Conservation (phyloP, 495 filamentous ascomycete species). For the Bathelium albidoporum region DNA sequence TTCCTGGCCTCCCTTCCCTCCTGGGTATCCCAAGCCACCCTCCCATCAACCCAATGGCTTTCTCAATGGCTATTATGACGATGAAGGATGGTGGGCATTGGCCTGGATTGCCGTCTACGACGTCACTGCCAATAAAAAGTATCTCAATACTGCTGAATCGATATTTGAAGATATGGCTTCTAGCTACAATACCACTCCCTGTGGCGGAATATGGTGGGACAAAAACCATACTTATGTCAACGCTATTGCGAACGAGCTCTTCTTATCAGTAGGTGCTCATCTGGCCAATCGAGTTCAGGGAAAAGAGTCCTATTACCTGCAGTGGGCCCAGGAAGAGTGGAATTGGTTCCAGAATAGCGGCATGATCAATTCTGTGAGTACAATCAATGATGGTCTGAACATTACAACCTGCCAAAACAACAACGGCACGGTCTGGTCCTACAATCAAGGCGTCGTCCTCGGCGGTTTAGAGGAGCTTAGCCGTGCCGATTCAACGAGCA, state of each 20-base stretch:
- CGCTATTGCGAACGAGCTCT: slow-evolving; percentile 68
- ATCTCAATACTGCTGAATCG: slow-evolving; percentile 38
- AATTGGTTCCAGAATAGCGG: slow-evolving; percentile 55
- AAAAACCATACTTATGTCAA: slow-evolving; percentile 50
- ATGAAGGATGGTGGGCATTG: slow-evolving; percentile 27
- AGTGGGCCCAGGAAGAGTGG: slow-evolving; percentile 50
- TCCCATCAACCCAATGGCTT: neutral
- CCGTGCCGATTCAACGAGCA: slow-evolving; percentile 40
- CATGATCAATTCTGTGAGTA: slow-evolving; percentile 51
- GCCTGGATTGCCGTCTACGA: slow-evolving; percentile 23
- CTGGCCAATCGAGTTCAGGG: slow-evolving; percentile 51
- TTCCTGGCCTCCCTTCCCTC: neutral
- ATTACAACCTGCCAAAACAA: slow-evolving; percentile 52
- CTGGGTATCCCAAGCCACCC: neutral
- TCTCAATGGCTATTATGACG: slow-evolving; percentile 25
- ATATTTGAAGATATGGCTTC: slow-evolving; percentile 48
- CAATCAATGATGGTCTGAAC: slow-evolving; percentile 62
- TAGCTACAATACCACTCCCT: slow-evolving; percentile 33
- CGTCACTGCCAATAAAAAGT: slow-evolving; percentile 17
- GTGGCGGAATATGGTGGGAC: slow-evolving; percentile 57
- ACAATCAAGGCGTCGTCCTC: slow-evolving; percentile 71
- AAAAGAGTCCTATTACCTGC: slow-evolving; percentile 42
- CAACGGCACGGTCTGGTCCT: slow-evolving; percentile 54
- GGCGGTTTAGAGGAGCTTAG: slow-evolving; percentile 60
- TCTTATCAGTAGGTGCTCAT: slow-evolving; percentile 55